Evolutionary conservation across 1,284 basidiomycete species (phyloP).

Genomic region (Melanopsichium pennsylvanicum): DNA sequence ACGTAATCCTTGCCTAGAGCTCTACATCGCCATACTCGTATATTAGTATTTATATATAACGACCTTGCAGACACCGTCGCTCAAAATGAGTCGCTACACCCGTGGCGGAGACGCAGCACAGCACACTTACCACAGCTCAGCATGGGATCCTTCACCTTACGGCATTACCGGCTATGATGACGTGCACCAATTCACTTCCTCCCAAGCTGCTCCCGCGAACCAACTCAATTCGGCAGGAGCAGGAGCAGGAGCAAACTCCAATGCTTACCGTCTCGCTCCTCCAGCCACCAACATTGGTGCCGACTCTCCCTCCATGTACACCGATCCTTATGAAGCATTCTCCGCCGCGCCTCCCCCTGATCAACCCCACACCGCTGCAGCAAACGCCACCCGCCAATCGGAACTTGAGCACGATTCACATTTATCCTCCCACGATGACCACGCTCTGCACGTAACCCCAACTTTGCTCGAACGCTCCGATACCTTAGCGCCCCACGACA

Average conservation of each 20-base stretch:
- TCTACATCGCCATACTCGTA: no score
- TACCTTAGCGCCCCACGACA: conserved; percentile 48
- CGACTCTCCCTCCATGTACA: conserved; percentile 53
- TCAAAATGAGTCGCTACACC: conserved; percentile 34
- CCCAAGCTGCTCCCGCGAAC: background rate
- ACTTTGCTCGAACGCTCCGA: conserved; percentile 30
- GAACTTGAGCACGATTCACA: conserved; percentile 43
- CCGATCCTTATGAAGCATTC: conserved; percentile 49
- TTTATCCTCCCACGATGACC: conserved; percentile 13
- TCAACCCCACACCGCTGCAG: background rate
- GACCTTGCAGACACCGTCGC: no score
- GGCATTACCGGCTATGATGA: conserved; percentile 25
- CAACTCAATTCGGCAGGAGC: conserved; percentile 29
- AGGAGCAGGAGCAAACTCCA: conserved; percentile 29
- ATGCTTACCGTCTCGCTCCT: conserved; percentile 27
- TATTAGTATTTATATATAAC: no score
- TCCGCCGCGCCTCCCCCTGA: conserved; percentile 18
- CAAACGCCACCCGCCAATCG: conserved; percentile 1
- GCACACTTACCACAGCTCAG: conserved; percentile 34
- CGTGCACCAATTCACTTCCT: conserved; percentile 8
- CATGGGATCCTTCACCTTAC: conserved; percentile 40
- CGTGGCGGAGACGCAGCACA: conserved; percentile 19
- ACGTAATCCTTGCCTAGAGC: no score
- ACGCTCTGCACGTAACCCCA: conserved; percentile 12
- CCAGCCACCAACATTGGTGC: conserved; percentile 21